Evolutionary conservation across 2,329 filamentous ascomycete genomes (phyloP), one percentile per base, ranked within the genome.

Genomic region (Pseudogymnoascus sp.): DNA sequence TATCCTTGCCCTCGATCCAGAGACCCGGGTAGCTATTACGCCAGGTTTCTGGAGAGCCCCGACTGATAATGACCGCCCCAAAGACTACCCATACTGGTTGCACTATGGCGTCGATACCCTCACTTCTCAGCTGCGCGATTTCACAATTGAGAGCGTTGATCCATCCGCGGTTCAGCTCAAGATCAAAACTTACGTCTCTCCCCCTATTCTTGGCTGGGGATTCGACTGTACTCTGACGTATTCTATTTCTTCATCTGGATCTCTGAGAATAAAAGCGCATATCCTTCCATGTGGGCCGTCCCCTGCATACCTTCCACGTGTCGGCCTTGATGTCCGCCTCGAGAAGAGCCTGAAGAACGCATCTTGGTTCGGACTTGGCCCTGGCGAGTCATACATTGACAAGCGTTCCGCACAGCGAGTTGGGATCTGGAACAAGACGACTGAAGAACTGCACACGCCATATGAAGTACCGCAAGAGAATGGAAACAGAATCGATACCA

Each of bases 381-480:
- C 84, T 0, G 84, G 83, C 7, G 85, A 89, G 71, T 81, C 79
- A 6, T 89, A 88, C 71, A 80, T 79, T 5, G 86, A 89, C 72
- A 87, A 84, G 74, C 80, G 81, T 63, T 68, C 76, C 2, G 78
- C 83, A 1, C 84, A 87, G 66, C 75, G 74, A 1, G 68, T 84
- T 0, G 85, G 81, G 1, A 75, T 83, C 41, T 84, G 77, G 71
- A 70, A 69, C 0, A 70, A 68, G 1, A 72, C 70, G 0, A 73
- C 85, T 1, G 75, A 77, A 0, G 77, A 80, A 0, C 76, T 89
- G 27, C 80, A 82, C 68, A 79, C 80, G 0, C 75, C 77, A 0
- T 89, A 88, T 67, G 87, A 90, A 15, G 84, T 85, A 21, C 87
- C 87, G 0, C 87, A 90, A 70, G 87, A 90, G 67, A 84, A 81